Evolutionary conservation across 352 stramenopile species (phyloP).

Genomic region (Aphanomyces astaci): DNA sequence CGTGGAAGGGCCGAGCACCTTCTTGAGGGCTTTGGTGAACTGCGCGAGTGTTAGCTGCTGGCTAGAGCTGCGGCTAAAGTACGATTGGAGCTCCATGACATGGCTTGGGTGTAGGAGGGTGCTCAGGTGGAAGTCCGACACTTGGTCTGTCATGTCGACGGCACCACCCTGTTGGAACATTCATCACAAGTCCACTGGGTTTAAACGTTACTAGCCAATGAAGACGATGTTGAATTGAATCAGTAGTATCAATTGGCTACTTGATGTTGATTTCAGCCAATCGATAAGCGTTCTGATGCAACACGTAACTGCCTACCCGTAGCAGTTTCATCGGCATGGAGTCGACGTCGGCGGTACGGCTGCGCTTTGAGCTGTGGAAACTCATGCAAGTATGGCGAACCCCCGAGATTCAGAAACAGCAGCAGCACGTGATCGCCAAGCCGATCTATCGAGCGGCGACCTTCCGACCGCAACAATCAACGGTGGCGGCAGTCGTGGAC

Average conservation of each 20-base stretch:
- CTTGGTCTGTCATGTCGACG: neutral
- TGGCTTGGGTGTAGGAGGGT: neutral
- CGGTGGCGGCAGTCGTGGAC: neutral
- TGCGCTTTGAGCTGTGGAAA: constrained; percentile 15
- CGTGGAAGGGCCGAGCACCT: neutral
- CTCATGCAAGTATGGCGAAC: neutral
- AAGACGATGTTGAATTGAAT: too few species aligned
- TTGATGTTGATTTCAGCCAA: too few species aligned
- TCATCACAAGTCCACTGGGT: neutral
- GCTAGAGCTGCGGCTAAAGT: neutral
- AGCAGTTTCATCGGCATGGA: neutral
- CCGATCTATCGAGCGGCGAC: neutral
- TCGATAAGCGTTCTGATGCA: too few species aligned
- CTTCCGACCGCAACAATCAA: neutral
- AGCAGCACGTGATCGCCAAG: constrained; percentile 2
- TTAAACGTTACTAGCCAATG: too few species aligned
- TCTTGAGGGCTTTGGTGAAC: constrained; percentile 1
- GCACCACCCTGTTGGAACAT: neutral
- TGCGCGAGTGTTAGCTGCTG: neutral
- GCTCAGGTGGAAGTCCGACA: constrained; percentile 10
- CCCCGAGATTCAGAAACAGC: neutral
- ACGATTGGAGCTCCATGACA: neutral
- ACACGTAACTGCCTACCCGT: too few species aligned
- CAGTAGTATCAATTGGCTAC: too few species aligned
- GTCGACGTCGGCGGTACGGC: neutral